Evolutionary conservation across 208 protist species (phyloP), one percentile per base, ranked within the genome.

Genomic region (Crithidia bombi): DNA sequence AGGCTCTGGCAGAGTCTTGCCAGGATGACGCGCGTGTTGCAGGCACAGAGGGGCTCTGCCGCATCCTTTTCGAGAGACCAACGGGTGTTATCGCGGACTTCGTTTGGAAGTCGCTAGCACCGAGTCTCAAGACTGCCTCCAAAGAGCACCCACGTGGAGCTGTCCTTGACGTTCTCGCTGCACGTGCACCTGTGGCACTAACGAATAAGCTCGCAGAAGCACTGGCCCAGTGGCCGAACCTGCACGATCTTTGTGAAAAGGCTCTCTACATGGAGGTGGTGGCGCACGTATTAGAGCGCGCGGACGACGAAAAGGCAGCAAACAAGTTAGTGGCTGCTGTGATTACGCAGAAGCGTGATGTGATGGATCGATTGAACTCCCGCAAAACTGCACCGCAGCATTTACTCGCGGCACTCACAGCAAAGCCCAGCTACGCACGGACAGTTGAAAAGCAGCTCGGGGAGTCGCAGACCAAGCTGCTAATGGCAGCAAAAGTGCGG

Each of bases 371-470:
- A n/a, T 46, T 91, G 44, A 19, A 43, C 14, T 85, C 79, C 15
- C 79, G 83, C 23, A 96, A 91, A 57, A 44, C 69, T 54, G 78
- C 83, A 14, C 76, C 75, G 50, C 75, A 90, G 15, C 82, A 79
- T 5, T 76, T 96, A 6, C 77, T 96, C 33, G 65, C 84, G 17
- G 59, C 75, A 11, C 75, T 96, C 19, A 74, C 63, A 5, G 61
- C 75, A 11, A 85, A 86, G 10, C 61, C 74, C 5, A 68, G 46
- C 32, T 88, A 87, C 36, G 64, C 73, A 5, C 68, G 65, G 12
- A 75, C 73, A 5, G 62, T 93, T 1, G 76, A 82, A 39, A 82
- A 89, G 56, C 73, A 57, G 36, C 46, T 86, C 2, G 85, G 88
- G 11, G 56, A 33, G 28, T 66, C 78, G 32, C 73, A 80, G 58